Conservation (phyloP, 1,139 yeast species). For the Blastobotrys capitulatus region DNA sequence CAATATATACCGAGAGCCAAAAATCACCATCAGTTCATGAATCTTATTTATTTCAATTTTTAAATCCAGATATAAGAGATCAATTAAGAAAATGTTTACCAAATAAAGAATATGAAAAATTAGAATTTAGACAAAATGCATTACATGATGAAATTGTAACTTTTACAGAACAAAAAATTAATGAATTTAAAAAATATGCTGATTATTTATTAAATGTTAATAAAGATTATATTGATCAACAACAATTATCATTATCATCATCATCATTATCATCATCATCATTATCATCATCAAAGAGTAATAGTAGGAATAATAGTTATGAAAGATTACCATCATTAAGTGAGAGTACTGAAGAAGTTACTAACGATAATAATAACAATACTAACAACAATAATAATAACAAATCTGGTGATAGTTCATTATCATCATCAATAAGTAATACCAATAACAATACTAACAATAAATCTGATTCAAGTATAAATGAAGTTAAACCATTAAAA, state of each 20-base stretch:
- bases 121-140: constrained; percentile 14
- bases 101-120: constrained; percentile 8
- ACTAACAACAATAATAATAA: not conserved
- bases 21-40: constrained; percentile 20
- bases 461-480: not conserved
- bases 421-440: not conserved
- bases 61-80: constrained; percentile 16
- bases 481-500: constrained; percentile 9
- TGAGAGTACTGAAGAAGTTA: not conserved
- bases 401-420: not conserved
- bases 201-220: constrained; percentile 10
- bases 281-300: too few relatives aligned
- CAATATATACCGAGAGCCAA: constrained; percentile 11
- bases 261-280: not conserved
- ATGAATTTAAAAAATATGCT: constrained; percentile 15
- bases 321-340: too few relatives aligned
- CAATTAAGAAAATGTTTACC: constrained; percentile 15
- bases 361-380: not conserved
- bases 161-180: constrained; percentile 16
- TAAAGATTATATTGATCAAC: not conserved
- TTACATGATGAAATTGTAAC: constrained; percentile 18
- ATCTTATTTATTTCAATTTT: constrained; percentile 19
- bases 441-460: not conserved
- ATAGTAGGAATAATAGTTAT: too few relatives aligned
- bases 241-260: not conserved